phyloP scores from a whole-genome alignment of 805 yeast genomes.

The Pichia scutulata region DNA sequence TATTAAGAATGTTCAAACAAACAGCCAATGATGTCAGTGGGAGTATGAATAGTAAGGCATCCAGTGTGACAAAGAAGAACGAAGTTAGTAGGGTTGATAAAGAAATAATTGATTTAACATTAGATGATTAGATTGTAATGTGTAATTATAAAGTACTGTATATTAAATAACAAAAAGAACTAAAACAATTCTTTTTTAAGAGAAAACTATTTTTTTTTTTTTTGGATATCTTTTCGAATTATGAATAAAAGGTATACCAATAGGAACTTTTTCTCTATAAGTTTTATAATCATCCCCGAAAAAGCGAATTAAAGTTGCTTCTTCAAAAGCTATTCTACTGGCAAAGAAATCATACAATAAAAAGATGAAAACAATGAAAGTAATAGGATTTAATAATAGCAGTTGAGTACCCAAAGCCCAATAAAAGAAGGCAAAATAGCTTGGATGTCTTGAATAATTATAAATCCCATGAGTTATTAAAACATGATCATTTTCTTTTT shows the following conservation, averaged over 20 bases:
- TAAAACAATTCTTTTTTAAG: no score
- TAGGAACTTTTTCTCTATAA: constrained; percentile 43
- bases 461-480: constrained; percentile 75
- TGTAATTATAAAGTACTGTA: not conserved
- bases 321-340: constrained; percentile 65
- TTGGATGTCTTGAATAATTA: constrained; percentile 67
- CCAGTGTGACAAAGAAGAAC: not conserved
- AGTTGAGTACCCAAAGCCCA: constrained; percentile 90
- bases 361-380: constrained; percentile 44
- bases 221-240: not conserved
- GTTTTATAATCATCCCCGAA: constrained; percentile 59
- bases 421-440: constrained; percentile 84
- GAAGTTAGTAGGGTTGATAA: not conserved
- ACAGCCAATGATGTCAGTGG: constrained; percentile 5
- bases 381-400: constrained; percentile 56
- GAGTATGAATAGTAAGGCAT: not conserved
- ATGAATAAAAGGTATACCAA: constrained; percentile 60
- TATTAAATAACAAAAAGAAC: not conserved
- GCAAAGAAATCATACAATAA: constrained; percentile 64
- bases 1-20: constrained; percentile 5
- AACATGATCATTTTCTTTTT: constrained; percentile 46
- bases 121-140: not conserved
- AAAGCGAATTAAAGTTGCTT: constrained; percentile 50
- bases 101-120: constrained; percentile 24
- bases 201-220: not conserved